A percentile compares a stretch with the other conserved stretches of the same genome.
phyloP scores from a whole-genome alignment of 1,139 yeast genomes.

The Geotrichum phurueaensis region DNA sequence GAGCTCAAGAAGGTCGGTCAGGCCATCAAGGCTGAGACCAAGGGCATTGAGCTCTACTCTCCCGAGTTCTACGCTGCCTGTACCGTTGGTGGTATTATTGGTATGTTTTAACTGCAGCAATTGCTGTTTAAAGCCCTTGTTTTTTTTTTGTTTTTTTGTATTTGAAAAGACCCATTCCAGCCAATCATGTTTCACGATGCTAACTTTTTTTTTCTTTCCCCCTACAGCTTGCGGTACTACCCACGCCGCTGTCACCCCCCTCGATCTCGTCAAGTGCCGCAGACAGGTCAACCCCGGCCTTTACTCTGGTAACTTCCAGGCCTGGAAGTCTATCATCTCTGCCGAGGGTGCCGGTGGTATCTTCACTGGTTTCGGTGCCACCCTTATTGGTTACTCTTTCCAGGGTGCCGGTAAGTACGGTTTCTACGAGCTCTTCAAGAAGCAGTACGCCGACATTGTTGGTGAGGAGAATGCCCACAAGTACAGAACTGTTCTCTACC shows the following conservation, averaged over 20 bases:
- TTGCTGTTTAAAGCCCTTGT: not conserved
- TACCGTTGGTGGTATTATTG: slow-evolving; percentile 74
- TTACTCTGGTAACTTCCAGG: slow-evolving; percentile 70
- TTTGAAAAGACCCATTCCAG: not conserved
- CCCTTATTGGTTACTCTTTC: slow-evolving; percentile 81
- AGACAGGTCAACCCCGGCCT: slow-evolving; percentile 73
- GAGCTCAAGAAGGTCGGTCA: slow-evolving; percentile 33
- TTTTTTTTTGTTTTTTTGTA: slow-evolving; percentile 1
- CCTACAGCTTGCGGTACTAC: slow-evolving; percentile 85
- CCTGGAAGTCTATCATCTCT: slow-evolving; percentile 66
- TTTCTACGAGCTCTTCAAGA: slow-evolving; percentile 83
- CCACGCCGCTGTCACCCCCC: slow-evolving; percentile 85
- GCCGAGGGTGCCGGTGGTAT: slow-evolving; percentile 68
- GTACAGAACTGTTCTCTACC: slow-evolving; percentile 66
- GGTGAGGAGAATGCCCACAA: slow-evolving; percentile 60
- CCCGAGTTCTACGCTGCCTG: slow-evolving; percentile 76
- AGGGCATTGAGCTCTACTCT: slow-evolving; percentile 50
- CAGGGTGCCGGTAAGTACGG: slow-evolving; percentile 98
- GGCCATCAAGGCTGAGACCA: slow-evolving; percentile 29
- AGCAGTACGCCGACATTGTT: slow-evolving; percentile 59
- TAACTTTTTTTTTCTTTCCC: not conserved
- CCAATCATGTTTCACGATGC: slow-evolving; percentile 4
- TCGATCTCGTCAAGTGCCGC: slow-evolving; percentile 88
- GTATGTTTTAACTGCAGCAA: slow-evolving; percentile 25
- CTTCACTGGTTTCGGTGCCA: slow-evolving; percentile 85